phyloP scores from a whole-genome alignment of 495 filamentous ascomycete species.

The Lasiosphaeria miniovina region DNA sequence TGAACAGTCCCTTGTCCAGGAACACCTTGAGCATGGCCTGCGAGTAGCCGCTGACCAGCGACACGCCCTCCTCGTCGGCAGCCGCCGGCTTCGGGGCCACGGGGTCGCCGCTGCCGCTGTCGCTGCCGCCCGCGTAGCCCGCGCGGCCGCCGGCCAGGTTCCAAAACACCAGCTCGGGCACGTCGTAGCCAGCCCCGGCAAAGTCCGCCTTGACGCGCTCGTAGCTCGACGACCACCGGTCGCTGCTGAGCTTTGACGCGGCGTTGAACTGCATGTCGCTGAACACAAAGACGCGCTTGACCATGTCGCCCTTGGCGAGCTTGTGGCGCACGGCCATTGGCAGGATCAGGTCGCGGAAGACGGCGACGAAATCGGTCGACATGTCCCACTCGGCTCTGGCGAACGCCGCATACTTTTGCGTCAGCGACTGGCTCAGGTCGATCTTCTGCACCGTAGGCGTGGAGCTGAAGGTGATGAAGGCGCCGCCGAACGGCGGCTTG shows the following conservation, averaged over 20 bases:
- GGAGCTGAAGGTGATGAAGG: constrained; percentile 44
- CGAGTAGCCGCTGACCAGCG: constrained; percentile 46
- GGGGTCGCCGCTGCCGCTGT: constrained; percentile 14
- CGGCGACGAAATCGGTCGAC: constrained; percentile 45
- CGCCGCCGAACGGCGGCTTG: constrained; percentile 41
- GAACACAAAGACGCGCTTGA: constrained; percentile 50
- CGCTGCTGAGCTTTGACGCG: constrained; percentile 11
- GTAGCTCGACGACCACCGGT: constrained; percentile 33
- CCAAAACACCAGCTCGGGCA: constrained; percentile 51
- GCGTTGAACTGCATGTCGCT: constrained; percentile 48
- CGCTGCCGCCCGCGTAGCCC: constrained; percentile 16
- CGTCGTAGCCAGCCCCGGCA: constrained; percentile 41
- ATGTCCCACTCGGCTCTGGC: constrained; percentile 24
- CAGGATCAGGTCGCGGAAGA: constrained; percentile 44
- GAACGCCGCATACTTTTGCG: constrained; percentile 30
- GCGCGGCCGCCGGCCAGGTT: constrained; percentile 42
- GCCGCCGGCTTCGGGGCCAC: constrained; percentile 41
- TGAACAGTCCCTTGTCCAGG: constrained; percentile 39
- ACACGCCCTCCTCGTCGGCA: constrained; percentile 31
- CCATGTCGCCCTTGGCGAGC: constrained; percentile 43
- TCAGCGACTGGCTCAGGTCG: constrained; percentile 30
- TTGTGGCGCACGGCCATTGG: constrained; percentile 41
- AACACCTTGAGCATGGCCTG: constrained; percentile 51
- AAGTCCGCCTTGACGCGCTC: constrained; percentile 40
- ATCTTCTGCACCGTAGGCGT: constrained; percentile 29